Percentiles rank a stretch among this genome's conserved stretches.
These are phyloP conservation scores for Terana coerulea DNA, from an alignment of 768 basidiomycete species.

Conservation along the genomic window DNA sequence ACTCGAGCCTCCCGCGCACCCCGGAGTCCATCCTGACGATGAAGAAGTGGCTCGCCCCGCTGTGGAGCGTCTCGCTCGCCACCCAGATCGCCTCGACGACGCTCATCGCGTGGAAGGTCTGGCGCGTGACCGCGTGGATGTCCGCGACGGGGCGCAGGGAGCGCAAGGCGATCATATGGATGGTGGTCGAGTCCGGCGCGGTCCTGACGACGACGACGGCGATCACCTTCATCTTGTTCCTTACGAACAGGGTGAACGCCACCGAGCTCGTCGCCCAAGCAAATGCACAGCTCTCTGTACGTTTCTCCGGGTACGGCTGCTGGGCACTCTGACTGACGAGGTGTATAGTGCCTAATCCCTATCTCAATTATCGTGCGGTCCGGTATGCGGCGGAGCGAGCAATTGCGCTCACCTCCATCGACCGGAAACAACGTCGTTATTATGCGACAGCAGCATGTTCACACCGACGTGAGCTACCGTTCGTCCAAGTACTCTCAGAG, in stretches of 20 bases:
- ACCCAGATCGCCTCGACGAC: not conserved
- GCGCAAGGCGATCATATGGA: not conserved
- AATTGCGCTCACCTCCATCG: too few relatives aligned
- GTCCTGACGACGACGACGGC: not conserved
- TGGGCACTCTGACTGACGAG: too few relatives aligned
- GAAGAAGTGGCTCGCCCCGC: not conserved
- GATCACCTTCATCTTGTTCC: not conserved
- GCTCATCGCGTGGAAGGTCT: not conserved
- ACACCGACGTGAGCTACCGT: too few relatives aligned
- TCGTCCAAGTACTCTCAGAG: too few relatives aligned
- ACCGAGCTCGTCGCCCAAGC: not conserved
- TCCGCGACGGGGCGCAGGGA: not conserved
- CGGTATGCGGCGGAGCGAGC: too few relatives aligned
- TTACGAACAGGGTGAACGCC: not conserved
- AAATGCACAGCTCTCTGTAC: not conserved
- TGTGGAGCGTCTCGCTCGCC: not conserved
- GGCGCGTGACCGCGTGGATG: not conserved
- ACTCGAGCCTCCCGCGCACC: not conserved
- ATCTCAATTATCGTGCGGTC: too few relatives aligned
- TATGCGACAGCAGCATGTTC: too few relatives aligned
- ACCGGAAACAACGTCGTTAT: too few relatives aligned
- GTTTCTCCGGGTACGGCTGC: not conserved
- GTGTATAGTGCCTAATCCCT: too few relatives aligned
- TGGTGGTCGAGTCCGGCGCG: conserved; percentile 2
- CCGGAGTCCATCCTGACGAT: not conserved